Percentiles rank a stretch among this genome's conserved stretches.
phyloP scores from a whole-genome alignment of 2,329 filamentous ascomycete genomes.

The Biscogniauxia marginata region DNA sequence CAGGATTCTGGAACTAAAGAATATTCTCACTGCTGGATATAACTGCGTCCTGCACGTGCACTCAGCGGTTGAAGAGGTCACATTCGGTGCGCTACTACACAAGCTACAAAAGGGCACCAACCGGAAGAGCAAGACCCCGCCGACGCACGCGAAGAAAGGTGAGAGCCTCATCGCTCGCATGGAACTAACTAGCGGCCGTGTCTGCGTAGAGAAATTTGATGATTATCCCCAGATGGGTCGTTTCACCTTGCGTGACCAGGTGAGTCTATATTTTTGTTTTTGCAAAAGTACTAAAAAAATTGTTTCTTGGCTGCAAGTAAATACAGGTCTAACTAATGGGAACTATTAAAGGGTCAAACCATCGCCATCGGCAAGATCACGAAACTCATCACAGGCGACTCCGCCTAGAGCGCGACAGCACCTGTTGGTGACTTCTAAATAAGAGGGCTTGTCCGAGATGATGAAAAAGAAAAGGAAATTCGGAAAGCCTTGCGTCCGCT shows the following conservation, averaged over 20 bases:
- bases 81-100: conserved; percentile 83
- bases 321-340: no score
- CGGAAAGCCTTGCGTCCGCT: neutral
- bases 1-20: conserved; percentile 90
- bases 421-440: neutral
- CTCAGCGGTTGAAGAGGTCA: conserved; percentile 96
- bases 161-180: conserved; percentile 89
- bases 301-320: conserved; percentile 27
- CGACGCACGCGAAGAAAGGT: conserved; percentile 81
- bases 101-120: conserved; percentile 93
- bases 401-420: conserved; percentile 17
- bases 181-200: conserved; percentile 79
- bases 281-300: conserved; percentile 12
- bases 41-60: conserved; percentile 98
- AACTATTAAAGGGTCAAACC: conserved; percentile 99
- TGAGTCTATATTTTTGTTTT: conserved; percentile 40
- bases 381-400: conserved; percentile 63
- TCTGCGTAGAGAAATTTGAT: conserved; percentile 93
- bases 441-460: neutral
- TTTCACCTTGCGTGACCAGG: conserved; percentile 86
- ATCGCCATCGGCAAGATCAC: conserved; percentile 99
- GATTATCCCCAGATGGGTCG: conserved; percentile 93
- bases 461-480: neutral
- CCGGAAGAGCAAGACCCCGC: conserved; percentile 88
- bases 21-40: conserved; percentile 89